These are phyloP conservation scores for Pochonia chlamydosporia DNA, from an alignment of 2,329 filamentous ascomycete species.

Conservation along the genomic window DNA sequence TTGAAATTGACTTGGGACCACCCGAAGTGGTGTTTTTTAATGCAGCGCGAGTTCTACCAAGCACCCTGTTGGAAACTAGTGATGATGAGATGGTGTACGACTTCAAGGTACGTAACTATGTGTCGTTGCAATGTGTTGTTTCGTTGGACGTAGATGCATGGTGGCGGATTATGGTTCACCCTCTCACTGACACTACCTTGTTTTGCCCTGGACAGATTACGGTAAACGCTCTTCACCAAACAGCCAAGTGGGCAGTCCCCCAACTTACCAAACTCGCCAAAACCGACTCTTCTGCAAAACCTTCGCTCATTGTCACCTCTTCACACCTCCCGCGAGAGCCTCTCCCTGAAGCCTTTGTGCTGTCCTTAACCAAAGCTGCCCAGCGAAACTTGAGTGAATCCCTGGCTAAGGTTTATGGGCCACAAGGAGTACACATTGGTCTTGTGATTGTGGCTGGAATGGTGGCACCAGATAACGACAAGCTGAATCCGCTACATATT, in stretches of 20 bases:
- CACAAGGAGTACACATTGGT: conserved; percentile 38
- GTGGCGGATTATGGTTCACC: no score
- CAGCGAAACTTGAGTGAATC: conserved; percentile 44
- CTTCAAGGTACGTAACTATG: conserved; percentile 32
- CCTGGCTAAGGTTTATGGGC: conserved; percentile 31
- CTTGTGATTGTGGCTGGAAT: conserved; percentile 39
- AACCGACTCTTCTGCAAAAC: conserved; percentile 24
- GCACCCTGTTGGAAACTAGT: conserved; percentile 32
- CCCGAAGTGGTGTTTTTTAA: conserved; percentile 47
- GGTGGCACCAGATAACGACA: conserved; percentile 9
- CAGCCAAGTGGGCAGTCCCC: conserved; percentile 42
- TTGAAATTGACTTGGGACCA: conserved; percentile 25
- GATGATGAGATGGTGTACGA: conserved; percentile 42
- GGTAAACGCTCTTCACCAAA: conserved; percentile 39
- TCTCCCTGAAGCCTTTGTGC: conserved; percentile 37
- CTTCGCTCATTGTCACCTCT: conserved; percentile 43
- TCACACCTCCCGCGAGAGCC: conserved; percentile 41
- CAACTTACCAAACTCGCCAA: conserved; percentile 27
- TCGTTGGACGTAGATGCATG: no score
- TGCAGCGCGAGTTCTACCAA: conserved; percentile 40
- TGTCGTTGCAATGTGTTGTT: no score
- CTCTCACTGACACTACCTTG: no score
- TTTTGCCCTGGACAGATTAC: conserved; percentile 28
- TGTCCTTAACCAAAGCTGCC: conserved; percentile 44
- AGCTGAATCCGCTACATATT: conserved; percentile 13